Evolutionary conservation across 163 green algal genomes (phyloP), one percentile per base, ranked within the genome.

Genomic region (Scenedesmus sp.): DNA sequence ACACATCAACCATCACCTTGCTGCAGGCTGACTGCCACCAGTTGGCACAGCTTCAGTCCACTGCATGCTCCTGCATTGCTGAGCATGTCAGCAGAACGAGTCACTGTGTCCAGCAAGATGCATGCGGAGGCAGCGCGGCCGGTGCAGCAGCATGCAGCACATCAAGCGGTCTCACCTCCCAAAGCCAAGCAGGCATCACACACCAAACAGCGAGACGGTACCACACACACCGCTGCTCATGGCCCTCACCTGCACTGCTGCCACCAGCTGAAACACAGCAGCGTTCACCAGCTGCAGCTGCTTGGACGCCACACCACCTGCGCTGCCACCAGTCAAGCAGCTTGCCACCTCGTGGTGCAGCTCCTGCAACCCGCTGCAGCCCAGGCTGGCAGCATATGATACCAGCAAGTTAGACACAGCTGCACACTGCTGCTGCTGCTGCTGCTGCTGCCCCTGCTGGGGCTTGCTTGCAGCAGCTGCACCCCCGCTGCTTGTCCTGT

Each of bases 271-370:
- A 49, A 92, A 89, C 44, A 92, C 20, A 35, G 81, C 81, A 44
- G 73, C 35, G 24, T 89, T 56, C 88, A 92, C 68, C 61, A 92
- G 81, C 81, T 89, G 88, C 88, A 85, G 81, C 88, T 89, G 88
- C 44, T 68, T 24, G 2, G 81, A 85, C 33, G 76, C 33, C 44
- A 59, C 84, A 16, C 22, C 9, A 12, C 33, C 83, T 0, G 3
- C 42, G 18, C 81, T 87, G 43, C 65, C 24, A 40, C 9, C 65
- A 10, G 15, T 18, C 65, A 76, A 76, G 65, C 26, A 15, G 65
- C 51, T n/a, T 10, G 12, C 78, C 6, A 51, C 78, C 22, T 7
- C 6, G 22, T 87, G 81, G 49, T 87, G 53, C 24, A 44, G 81
- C 24, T 76, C n/a, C 51, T 42, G 65, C 30, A 76, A 76, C 30